Base-by-base conservation (phyloP, 1,284 basidiomycete genomes). In the Cryptococcus hybrid region DNA sequence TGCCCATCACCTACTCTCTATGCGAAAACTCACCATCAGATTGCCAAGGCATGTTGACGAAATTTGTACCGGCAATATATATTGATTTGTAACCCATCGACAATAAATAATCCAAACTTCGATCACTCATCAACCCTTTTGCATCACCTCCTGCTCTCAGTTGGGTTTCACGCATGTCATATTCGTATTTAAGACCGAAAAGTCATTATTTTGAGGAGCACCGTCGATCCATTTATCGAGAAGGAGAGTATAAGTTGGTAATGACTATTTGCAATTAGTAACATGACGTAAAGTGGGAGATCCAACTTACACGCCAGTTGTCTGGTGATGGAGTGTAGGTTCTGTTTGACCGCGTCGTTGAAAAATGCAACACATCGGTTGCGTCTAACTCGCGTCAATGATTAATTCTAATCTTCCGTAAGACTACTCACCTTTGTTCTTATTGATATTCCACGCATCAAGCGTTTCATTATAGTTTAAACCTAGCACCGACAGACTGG, bases 41-140 rank as follows among this genome's bases (percentile, higher is more conserved):
- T 75, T 92, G 88, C 92, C 92, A 95, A 15, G 91, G 80, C 92
- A 94, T 92, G 82, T 95, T 94, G 63, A 94, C 62, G 77, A 92
- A 95, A 50, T 87, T 86, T 0, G 92, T 95, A 55, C 92, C 92
- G 36, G 92, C 90, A 70, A 93, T 88, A 79, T 90, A 94, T 68
- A 95, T 86, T 51, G 86, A 82, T 65, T 82, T 81, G 67, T 91
- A 80, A 61, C 92, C 92, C 89, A 93, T 92, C 60, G 88, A 88
- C 58, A 89, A 82, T 13, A 95, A 81, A 74, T 95, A 95, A 78
- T 94, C 92, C 62, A 95, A 81, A 48, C 73, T 69, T 37, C 75
- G 65, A 60, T 83, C 86, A 46, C 84, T 76, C 54, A 83, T 78
- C 61, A 94, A 79, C 58, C 92, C 92, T 56, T 83, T 84, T 63